A percentile compares a stretch with the other conserved stretches of the same genome.
Conservation (phyloP, 345 rosid genomes). For the Mercurialis annua region DNA sequence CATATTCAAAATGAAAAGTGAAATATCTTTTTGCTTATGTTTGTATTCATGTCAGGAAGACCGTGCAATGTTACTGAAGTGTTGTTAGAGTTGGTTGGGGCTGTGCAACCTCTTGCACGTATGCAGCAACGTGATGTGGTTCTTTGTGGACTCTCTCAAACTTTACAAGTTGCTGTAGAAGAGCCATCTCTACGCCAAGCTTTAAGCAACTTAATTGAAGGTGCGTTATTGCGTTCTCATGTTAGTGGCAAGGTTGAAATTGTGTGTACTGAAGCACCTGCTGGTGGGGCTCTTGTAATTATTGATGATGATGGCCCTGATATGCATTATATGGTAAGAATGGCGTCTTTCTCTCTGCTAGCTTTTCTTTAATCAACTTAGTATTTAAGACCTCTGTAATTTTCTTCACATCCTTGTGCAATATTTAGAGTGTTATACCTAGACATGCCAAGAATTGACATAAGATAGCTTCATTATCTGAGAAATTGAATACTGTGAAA, state of each 20-base stretch:
- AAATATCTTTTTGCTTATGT: constrained; percentile 33
- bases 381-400: background rate
- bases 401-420: constrained; percentile 5
- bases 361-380: constrained; percentile 2
- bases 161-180: constrained; percentile 76
- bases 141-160: constrained; percentile 46
- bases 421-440: background rate
- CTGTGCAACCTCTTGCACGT: constrained; percentile 73
- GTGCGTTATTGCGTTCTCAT: constrained; percentile 84
- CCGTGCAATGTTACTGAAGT: constrained; percentile 81
- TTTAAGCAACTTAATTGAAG: constrained; percentile 89
- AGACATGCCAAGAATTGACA: background rate
- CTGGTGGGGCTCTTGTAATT: constrained; percentile 71
- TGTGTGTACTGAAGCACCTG: constrained; percentile 68
- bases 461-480: background rate
- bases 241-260: constrained; percentile 78
- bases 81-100: constrained; percentile 67
- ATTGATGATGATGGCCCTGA: constrained; percentile 93
- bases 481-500: background rate
- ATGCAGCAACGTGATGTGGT: constrained; percentile 71
- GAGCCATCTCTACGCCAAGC: constrained; percentile 89
- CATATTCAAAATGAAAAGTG: background rate
- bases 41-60: constrained; percentile 78
- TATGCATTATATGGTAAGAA: constrained; percentile 86
- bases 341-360: background rate